Percentiles rank a stretch among this genome's conserved stretches.
phyloP scores from a whole-genome alignment of 2,329 filamentous ascomycete species.

The Pseudogymnoascus verrucosus region DNA sequence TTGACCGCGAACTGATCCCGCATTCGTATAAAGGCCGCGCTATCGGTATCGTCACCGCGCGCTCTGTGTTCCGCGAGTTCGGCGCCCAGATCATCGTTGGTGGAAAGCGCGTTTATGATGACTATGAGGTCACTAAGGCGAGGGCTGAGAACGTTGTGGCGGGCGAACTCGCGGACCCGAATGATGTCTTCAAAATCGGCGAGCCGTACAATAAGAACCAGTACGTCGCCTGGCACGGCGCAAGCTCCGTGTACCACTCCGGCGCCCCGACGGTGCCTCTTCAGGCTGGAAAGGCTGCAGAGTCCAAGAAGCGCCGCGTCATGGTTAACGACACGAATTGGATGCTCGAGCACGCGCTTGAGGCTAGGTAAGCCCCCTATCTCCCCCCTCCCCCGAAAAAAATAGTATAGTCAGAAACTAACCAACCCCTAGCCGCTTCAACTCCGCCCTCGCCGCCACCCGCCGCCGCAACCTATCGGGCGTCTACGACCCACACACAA shows the following conservation, averaged over 20 bases:
- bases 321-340: conserved; percentile 91
- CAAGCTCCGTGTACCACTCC: conserved; percentile 90
- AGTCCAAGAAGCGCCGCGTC: conserved; percentile 75
- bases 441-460: conserved; percentile 60
- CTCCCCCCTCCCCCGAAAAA: not conserved
- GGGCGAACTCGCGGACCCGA: conserved; percentile 84
- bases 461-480: conserved; percentile 61
- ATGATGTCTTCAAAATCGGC: conserved; percentile 69
- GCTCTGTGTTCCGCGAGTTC: conserved; percentile 95
- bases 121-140: conserved; percentile 75
- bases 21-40: conserved; percentile 98
- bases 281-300: conserved; percentile 62
- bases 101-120: conserved; percentile 76
- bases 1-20: conserved; percentile 89
- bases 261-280: conserved; percentile 68
- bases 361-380: conserved; percentile 62
- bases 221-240: conserved; percentile 97
- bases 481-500: conserved; percentile 91
- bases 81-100: conserved; percentile 90
- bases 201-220: conserved; percentile 98
- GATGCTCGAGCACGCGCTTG: conserved; percentile 90
- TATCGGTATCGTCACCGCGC: conserved; percentile 92
- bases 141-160: conserved; percentile 72
- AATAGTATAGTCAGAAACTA: conserved; percentile 6
- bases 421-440: conserved; percentile 61